These are phyloP conservation scores for Dendryphion nanum DNA, from an alignment of 2,329 filamentous ascomycete genomes.

Conservation along the genomic window DNA sequence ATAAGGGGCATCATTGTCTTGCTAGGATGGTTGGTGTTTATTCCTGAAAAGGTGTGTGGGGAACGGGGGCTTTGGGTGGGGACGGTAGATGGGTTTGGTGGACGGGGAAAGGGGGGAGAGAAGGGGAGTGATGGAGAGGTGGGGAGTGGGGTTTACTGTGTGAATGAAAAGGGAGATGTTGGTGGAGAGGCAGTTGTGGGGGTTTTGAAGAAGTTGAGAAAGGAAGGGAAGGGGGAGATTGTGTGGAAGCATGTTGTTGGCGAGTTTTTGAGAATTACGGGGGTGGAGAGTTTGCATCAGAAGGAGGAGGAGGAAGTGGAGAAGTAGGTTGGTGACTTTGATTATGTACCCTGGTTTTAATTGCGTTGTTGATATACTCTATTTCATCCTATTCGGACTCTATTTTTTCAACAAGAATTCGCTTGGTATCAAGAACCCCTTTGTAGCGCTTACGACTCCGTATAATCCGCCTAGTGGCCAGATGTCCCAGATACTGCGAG, in stretches of 20 bases:
- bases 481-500: slow-evolving; percentile 26
- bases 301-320: no score
- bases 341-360: no score
- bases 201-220: slow-evolving; percentile 24
- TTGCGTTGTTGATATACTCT: no score
- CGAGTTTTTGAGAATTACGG: slow-evolving; percentile 12
- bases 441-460: slow-evolving; percentile 38
- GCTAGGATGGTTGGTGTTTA: no score
- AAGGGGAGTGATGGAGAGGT: slow-evolving; percentile 23
- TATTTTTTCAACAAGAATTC: slow-evolving; percentile 33
- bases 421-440: slow-evolving; percentile 28
- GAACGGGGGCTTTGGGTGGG: slow-evolving; percentile 36
- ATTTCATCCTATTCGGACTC: no score
- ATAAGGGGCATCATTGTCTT: slow-evolving; percentile 10
- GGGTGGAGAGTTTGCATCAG: slow-evolving; percentile 6
- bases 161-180: slow-evolving; percentile 26
- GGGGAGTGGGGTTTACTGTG: slow-evolving; percentile 36
- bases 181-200: slow-evolving; percentile 20
- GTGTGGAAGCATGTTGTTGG: slow-evolving; percentile 23
- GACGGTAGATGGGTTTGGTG: slow-evolving; percentile 37
- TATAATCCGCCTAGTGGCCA: slow-evolving; percentile 42
- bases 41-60: slow-evolving; percentile 29
- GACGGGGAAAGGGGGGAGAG: slow-evolving; percentile 15
- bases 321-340: no score
- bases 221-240: slow-evolving; percentile 31